Evolutionary conservation across 2,329 filamentous ascomycete species (phyloP), one percentile per base, ranked within the genome.

Genomic region (Mycocentrospora acerina): DNA sequence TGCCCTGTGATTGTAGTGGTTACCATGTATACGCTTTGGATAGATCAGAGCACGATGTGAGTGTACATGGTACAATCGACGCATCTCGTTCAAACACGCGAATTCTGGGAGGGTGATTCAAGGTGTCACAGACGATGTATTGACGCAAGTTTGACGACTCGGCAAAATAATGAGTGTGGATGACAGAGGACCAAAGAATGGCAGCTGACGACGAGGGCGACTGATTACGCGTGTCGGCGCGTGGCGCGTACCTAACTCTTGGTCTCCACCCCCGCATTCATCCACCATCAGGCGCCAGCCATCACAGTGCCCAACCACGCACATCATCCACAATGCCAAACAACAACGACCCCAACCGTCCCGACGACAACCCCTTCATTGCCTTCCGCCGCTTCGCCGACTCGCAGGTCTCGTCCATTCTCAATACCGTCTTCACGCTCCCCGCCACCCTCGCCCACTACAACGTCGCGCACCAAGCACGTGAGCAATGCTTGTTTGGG

Each of bases 361-460:
- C 42, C 24, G 60, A 64, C 42, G 49, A 61, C 39, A 81, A 81
- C 43, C 78, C 79, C 1, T 82, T 83, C 61, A 73, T 80, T 39
- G 70, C 74, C 19, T 82, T 83, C 65, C 80, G 80, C 50, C 77
- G 75, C 46, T 81, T 78, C 58, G 77, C 79, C 39, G 80, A 83
- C 51, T 73, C 76, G 31, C 76, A 79, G 40, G 71, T 82, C 50
- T 74, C 72, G 7, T 75, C 73, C 12, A 61, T 83, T 35, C 62
- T 82, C 38, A 74, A 75, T 45, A 71, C 71, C 13, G 64, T 81
- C 37, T 74, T 76, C 40, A 69, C 72, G 18, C 60, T 64, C 11
- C 57, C 61, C 24, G 54, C 53, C 27, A 60, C 53, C 18, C 55
- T 65, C 29, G 56, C 52, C n/a, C 56, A 55, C 46, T 55, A 55